A percentile compares a stretch with the other conserved stretches of the same genome.
Evolutionary conservation across 345 rosid genomes (phyloP).

Genomic region (Salix koriyanagi): DNA sequence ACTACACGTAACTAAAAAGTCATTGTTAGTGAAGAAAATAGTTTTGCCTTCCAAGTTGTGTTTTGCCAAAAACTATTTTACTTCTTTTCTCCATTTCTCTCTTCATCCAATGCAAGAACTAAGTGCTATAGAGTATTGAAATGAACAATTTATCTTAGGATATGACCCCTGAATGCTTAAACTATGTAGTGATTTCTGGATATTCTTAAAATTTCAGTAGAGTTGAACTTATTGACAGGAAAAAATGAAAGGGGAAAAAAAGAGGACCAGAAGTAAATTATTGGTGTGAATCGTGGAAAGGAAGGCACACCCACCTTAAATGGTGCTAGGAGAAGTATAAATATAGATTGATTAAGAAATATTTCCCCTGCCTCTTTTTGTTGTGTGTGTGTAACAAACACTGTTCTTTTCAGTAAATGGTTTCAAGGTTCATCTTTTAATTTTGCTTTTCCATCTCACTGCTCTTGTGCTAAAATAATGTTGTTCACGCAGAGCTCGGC

Average conservation of each 20-base stretch:
- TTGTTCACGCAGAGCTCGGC: conserved; percentile 59
- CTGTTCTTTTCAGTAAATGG: neutral
- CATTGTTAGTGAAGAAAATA: neutral
- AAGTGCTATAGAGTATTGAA: neutral
- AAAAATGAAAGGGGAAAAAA: neutral
- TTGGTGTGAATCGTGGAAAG: neutral
- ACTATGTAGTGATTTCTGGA: neutral
- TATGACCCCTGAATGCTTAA: neutral
- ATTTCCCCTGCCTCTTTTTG: neutral
- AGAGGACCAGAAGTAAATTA: neutral
- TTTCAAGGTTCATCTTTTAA: neutral
- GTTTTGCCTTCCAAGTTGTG: neutral
- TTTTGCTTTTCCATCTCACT: neutral
- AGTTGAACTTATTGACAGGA: neutral
- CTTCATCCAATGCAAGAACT: neutral
- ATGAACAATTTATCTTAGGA: neutral
- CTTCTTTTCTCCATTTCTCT: neutral
- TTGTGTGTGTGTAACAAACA: no score
- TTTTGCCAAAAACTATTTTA: neutral
- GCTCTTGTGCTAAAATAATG: conserved; percentile 1
- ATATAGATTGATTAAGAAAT: neutral
- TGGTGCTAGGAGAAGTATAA: neutral
- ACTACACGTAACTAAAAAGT: neutral
- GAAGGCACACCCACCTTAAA: neutral
- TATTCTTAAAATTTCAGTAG: neutral